These are phyloP conservation scores for Annulohypoxylon maeteangense DNA, from an alignment of 495 filamentous ascomycete species.

Conservation along the genomic window DNA sequence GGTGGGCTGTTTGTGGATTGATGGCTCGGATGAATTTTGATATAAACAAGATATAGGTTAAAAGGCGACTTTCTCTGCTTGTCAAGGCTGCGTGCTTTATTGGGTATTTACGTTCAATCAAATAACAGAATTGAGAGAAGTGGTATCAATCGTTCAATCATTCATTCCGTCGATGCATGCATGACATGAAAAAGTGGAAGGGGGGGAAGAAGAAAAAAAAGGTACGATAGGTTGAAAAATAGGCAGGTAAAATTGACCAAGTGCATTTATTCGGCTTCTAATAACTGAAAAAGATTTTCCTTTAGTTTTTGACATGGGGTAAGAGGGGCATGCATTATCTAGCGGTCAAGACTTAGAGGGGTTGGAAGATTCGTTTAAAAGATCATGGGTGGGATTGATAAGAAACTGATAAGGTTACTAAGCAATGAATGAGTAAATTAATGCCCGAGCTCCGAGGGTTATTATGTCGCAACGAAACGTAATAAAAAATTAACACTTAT, in stretches of 20 bases:
- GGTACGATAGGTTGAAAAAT: slow-evolving; percentile 37
- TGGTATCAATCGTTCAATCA: slow-evolving; percentile 34
- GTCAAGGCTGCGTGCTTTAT: slow-evolving; percentile 16
- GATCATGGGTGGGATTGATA: no score
- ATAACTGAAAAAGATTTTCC: slow-evolving; percentile 36
- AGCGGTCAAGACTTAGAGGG: slow-evolving; percentile 26
- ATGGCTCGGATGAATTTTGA: neutral
- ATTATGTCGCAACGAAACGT: no score
- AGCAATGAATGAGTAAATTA: no score
- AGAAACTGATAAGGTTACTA: no score
- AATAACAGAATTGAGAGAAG: slow-evolving; percentile 33
- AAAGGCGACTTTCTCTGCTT: slow-evolving; percentile 9
- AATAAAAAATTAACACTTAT: no score
- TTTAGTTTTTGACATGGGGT: neutral
- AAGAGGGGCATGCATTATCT: slow-evolving; percentile 24
- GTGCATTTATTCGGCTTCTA: slow-evolving; percentile 12
- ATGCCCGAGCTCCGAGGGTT: no score
- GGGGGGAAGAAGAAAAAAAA: slow-evolving; percentile 38
- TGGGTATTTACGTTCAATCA: slow-evolving; percentile 38
- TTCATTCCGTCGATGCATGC: slow-evolving; percentile 38
- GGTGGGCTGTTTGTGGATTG: neutral
- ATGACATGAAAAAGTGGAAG: slow-evolving; percentile 32
- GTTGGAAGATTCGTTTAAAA: no score
- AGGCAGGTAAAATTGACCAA: slow-evolving; percentile 2
- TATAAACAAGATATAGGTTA: neutral